phyloP scores from a whole-genome alignment of 2,329 filamentous ascomycete genomes.

The Colletotrichum filicis region DNA sequence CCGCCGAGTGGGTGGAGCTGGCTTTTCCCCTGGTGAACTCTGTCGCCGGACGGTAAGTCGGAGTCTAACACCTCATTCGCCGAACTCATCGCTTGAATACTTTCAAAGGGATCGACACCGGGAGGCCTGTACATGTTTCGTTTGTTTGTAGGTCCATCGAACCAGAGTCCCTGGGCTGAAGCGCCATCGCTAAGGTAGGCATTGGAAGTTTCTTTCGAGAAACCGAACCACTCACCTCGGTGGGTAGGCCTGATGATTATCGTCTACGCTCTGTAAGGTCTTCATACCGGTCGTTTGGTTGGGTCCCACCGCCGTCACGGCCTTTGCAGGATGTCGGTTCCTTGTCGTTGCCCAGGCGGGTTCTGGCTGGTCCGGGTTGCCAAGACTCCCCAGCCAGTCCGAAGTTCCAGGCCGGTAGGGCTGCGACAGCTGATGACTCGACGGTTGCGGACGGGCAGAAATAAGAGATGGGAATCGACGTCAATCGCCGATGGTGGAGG shows the following conservation, averaged over 20 bases:
- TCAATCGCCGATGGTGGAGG: neutral
- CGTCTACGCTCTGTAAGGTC: neutral
- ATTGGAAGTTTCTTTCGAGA: neutral
- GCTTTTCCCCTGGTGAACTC: neutral
- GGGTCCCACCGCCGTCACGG: neutral
- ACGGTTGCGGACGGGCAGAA: neutral
- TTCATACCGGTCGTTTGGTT: neutral
- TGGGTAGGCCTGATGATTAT: neutral
- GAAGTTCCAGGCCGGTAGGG: neutral
- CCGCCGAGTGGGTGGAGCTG: neutral
- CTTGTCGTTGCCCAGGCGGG: neutral
- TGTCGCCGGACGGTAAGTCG: neutral
- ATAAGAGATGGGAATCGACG: neutral
- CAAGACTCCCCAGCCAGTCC: neutral
- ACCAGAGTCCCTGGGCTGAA: neutral
- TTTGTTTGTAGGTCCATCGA: neutral
- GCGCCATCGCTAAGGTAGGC: neutral
- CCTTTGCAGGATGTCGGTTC: neutral
- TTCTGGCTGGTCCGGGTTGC: conserved; percentile 6
- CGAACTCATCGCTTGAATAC: neutral
- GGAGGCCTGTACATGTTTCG: too few relatives aligned
- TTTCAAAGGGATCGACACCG: neutral
- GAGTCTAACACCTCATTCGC: neutral
- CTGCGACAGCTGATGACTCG: conserved; percentile 13
- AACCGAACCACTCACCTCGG: too few relatives aligned